Conservation (phyloP, 2,329 filamentous ascomycete genomes). For the Exophiala lecanii-corni region DNA sequence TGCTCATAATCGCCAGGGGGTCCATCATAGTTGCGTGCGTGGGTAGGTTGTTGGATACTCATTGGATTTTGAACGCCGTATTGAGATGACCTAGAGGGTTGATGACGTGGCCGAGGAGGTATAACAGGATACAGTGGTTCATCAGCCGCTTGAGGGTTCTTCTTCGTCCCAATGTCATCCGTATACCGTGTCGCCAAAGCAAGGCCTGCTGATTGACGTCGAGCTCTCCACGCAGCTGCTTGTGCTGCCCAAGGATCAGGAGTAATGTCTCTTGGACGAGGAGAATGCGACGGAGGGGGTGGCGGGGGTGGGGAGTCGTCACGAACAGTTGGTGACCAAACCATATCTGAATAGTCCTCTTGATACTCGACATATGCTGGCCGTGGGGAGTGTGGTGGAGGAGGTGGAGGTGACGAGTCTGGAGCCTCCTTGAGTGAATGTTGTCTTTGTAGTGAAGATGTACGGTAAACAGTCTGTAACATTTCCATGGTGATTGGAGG, state of each 20-base stretch:
- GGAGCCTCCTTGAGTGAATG: constrained; percentile 4
- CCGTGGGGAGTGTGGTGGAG: constrained; percentile 24
- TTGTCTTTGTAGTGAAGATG: constrained; percentile 16
- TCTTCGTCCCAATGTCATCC: constrained; percentile 2
- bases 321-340: not conserved
- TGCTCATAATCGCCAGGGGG: too few species aligned
- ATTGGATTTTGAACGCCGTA: too few species aligned
- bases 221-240: constrained; percentile 20
- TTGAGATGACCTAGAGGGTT: too few species aligned
- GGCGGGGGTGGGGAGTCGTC: not conserved
- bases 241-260: constrained; percentile 21
- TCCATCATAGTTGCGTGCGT: not conserved
- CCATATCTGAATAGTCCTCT: constrained; percentile 5
- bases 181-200: constrained; percentile 9
- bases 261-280: constrained; percentile 22
- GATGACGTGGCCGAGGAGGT: too few species aligned
- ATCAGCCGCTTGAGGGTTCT: constrained; percentile 1
- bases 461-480: constrained; percentile 19
- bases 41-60: too few species aligned
- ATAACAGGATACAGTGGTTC: constrained; percentile 19
- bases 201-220: constrained; percentile 13
- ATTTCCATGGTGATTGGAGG: constrained; percentile 23
- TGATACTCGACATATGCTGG: constrained; percentile 20
- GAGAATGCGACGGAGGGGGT: constrained; percentile 24
- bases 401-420: constrained; percentile 11